Percentiles rank a stretch among this genome's conserved stretches.
These are phyloP conservation scores for Rhizoclosmatium hyalinum DNA, from an alignment of 371 early-diverging fungal genomes.

Conservation along the genomic window DNA sequence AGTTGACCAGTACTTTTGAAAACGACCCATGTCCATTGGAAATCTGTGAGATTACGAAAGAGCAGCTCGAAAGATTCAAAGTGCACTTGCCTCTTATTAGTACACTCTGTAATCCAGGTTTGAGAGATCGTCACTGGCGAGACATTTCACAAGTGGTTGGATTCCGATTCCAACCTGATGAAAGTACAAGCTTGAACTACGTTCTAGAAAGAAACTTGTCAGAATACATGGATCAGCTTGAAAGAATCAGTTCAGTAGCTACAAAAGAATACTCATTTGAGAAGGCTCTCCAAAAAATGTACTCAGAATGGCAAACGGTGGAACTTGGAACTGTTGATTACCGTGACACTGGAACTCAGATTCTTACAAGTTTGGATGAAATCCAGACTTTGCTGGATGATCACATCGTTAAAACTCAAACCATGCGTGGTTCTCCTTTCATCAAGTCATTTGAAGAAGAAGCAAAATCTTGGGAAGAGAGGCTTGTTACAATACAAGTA, in stretches of 20 bases:
- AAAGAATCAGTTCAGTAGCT: constrained; percentile 53
- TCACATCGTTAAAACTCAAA: constrained; percentile 65
- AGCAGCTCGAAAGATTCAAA: constrained; percentile 62
- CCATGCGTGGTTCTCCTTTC: constrained; percentile 62
- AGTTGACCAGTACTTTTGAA: constrained; percentile 48
- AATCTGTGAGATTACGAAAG: constrained; percentile 58
- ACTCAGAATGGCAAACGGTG: constrained; percentile 58
- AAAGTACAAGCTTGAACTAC: constrained; percentile 51
- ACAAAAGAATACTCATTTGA: constrained; percentile 64
- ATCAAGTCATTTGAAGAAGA: constrained; percentile 64
- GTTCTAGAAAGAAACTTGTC: constrained; percentile 56
- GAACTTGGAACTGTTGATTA: constrained; percentile 57
- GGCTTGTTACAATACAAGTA: constrained; percentile 54
- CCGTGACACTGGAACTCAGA: constrained; percentile 61
- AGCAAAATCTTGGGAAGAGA: constrained; percentile 51
- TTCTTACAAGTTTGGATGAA: constrained; percentile 55
- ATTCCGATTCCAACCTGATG: constrained; percentile 62
- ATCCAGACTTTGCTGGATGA: constrained; percentile 62
- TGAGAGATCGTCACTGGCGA: constrained; percentile 60
- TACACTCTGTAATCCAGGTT: constrained; percentile 61
- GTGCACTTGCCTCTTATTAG: constrained; percentile 58
- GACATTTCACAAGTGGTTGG: constrained; percentile 59
- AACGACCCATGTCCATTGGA: constrained; percentile 50
- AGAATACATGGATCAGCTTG: constrained; percentile 53
- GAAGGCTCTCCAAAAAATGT: constrained; percentile 63